Base-by-base conservation (phyloP, 352 stramenopile species). In the Phytophthora constricta region DNA sequence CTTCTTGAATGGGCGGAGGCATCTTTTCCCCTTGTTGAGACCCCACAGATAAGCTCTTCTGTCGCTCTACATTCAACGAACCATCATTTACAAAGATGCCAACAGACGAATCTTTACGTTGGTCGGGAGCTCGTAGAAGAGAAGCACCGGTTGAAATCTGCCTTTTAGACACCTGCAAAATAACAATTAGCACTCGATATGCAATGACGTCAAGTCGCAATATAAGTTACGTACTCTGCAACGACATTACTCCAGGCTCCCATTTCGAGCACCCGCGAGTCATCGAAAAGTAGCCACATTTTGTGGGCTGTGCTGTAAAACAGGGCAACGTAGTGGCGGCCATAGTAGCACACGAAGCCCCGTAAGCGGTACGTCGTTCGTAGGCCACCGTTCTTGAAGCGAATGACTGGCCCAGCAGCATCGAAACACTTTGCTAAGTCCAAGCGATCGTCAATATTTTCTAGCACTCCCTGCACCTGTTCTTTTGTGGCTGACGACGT, bases 301-400 rank as follows among this genome's bases (percentile, higher is more conserved):
- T 93, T 89, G 74, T 95, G 87, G 9, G 87, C 86, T 33, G 86
- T 95, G 57, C 77, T 90, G 79, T 93, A 94, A 48, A 95, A 95
- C 3, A 94, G 65, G 14, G 87, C 84, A 34, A 95, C 82, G 59
- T 95, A 95, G 62, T 95, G 87, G 4, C 76, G 80, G 1, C 87
- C 87, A 50, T 95, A 95, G 62, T 95, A 95, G 63, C 87, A 95
- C 27, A 95, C 87, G 62, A 95, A 89, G 4, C 87, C 87, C 13
- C 83, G 82, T 50, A 95, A 72, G 11, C 84, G 82, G 48, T 95
- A 95, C 13, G 84, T 91, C 19, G 83, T 91, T 28, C 84, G 81
- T 26, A 93, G 54, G 1, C 87, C 87, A 39, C 84, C 83, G 43
- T 86, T 88, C 57, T 86, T 86, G 50, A 92, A 90, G 48, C 79